Percentiles rank a stretch among this genome's conserved stretches.
Conservation (phyloP, 306 rosid genomes). For the Rosa chinensis region DNA sequence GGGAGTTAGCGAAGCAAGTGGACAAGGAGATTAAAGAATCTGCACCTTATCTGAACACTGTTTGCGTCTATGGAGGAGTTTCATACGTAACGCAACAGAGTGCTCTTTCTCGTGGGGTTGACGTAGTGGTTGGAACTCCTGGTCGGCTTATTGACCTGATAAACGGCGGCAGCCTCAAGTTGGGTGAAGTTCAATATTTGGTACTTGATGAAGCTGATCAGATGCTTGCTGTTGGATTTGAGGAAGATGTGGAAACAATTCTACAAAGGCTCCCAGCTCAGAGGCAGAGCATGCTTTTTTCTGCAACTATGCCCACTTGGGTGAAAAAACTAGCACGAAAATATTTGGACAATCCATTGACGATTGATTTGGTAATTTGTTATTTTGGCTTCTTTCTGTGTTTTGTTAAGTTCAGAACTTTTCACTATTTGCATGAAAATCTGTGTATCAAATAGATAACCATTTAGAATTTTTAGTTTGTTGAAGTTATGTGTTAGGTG, state of each 20-base stretch:
- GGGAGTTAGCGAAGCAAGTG: constrained; percentile 96
- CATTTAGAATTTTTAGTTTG: not conserved
- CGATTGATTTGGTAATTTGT: constrained; percentile 84
- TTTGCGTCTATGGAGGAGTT: constrained; percentile 96
- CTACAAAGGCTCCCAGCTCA: constrained; percentile 70
- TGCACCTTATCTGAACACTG: constrained; percentile 82
- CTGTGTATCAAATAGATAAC: not conserved
- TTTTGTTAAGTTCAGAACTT: not conserved
- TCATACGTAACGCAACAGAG: constrained; percentile 76
- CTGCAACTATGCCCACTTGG: constrained; percentile 97
- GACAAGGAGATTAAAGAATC: constrained; percentile 97
- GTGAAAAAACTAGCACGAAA: constrained; percentile 87
- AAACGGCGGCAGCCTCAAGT: constrained; percentile 78
- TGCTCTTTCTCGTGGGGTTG: constrained; percentile 95
- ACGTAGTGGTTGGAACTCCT: constrained; percentile 98
- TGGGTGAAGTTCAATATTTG: constrained; percentile 75
- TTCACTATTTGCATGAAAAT: not conserved
- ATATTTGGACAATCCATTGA: constrained; percentile 79
- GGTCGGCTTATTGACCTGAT: constrained; percentile 91
- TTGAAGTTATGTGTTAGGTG: not conserved
- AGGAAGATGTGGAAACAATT: constrained; percentile 94
- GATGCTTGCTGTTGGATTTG: constrained; percentile 99
- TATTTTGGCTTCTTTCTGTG: constrained; percentile 8
- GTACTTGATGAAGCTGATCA: constrained; percentile 99
- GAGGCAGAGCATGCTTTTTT: constrained; percentile 95